These are phyloP conservation scores for Colletotrichum sp. DNA, from an alignment of 2,329 filamentous ascomycete species.

Conservation along the genomic window DNA sequence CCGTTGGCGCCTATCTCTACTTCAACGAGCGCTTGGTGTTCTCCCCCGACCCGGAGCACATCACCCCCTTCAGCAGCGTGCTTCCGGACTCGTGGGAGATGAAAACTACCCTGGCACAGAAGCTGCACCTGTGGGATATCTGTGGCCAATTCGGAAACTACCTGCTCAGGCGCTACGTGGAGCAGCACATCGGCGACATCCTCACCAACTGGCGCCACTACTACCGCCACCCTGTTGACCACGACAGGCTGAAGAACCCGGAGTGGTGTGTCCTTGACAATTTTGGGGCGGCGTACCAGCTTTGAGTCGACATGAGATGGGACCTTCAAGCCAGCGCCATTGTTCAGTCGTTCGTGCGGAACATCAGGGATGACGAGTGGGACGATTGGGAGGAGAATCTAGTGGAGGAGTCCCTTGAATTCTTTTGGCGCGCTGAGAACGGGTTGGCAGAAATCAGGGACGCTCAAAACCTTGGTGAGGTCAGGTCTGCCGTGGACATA, in stretches of 20 bases:
- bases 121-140: neutral
- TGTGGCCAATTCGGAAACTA: neutral
- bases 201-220: neutral
- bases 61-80: neutral
- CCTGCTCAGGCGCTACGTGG: neutral
- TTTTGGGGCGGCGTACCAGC: neutral
- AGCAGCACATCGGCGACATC: neutral
- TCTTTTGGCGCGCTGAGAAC: neutral
- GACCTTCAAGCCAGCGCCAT: neutral
- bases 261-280: neutral
- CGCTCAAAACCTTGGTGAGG: neutral
- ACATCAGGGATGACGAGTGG: neutral
- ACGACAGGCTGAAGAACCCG: neutral
- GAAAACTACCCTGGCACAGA: neutral
- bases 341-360: neutral
- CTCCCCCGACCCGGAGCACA: neutral
- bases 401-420: rapidly evolving
- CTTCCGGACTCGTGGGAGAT: neutral
- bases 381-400: neutral
- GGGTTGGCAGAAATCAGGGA: neutral
- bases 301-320: neutral
- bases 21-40: neutral
- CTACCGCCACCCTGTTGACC: neutral
- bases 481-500: neutral
- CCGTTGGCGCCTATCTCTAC: neutral